These are phyloP conservation scores for Aspergillus carlsbadensis DNA, from an alignment of 495 filamentous ascomycete genomes.

Conservation along the genomic window DNA sequence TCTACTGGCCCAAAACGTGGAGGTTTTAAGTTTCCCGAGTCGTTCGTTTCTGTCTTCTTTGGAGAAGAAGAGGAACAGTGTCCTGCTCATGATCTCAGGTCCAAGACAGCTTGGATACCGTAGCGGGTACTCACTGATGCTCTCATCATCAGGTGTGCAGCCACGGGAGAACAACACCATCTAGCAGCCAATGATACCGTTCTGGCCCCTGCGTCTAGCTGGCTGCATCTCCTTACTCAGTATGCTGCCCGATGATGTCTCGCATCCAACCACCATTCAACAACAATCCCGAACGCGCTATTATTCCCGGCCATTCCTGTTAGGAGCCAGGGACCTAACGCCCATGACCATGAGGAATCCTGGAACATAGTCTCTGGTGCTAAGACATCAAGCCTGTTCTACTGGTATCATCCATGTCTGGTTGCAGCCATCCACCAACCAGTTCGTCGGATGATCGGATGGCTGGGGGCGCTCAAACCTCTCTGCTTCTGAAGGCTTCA, in stretches of 20 bases:
- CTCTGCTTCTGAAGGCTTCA: no score
- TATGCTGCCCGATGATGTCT: constrained; percentile 12
- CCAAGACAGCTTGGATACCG: no score
- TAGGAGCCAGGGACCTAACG: constrained; percentile 10
- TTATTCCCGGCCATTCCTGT: constrained; percentile 6
- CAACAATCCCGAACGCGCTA: constrained; percentile 11
- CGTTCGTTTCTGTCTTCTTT: no score
- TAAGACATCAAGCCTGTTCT: background rate
- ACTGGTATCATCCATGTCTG: background rate
- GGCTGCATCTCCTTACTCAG: constrained; percentile 7
- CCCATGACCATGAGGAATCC: background rate
- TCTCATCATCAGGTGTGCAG: no score
- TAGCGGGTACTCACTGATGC: no score
- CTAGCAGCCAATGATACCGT: background rate
- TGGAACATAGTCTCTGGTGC: background rate
- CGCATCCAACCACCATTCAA: constrained; percentile 9
- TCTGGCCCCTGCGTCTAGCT: constrained; percentile 14
- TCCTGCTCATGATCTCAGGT: no score
- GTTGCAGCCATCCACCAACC: background rate
- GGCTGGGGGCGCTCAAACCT: background rate
- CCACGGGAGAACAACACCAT: background rate
- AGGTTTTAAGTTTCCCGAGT: no score
- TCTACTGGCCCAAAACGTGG: background rate
- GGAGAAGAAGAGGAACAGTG: no score
- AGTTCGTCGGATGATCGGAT: constrained; percentile 9